Conservation (phyloP, 1,284 basidiomycete species). For the Boletus smithii region DNA sequence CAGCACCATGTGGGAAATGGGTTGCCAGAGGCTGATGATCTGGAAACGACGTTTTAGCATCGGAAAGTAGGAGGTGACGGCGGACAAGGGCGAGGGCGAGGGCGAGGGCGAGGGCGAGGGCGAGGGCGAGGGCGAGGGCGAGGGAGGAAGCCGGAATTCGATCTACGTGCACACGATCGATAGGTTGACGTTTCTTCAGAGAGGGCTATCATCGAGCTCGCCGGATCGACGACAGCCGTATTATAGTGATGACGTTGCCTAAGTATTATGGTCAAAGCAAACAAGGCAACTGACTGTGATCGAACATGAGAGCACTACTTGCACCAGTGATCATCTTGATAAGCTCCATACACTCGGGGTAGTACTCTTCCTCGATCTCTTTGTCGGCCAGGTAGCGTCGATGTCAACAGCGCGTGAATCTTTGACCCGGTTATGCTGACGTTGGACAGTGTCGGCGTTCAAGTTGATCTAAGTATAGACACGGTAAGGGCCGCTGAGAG, state of each 20-base stretch:
- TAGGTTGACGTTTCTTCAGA: slow-evolving; percentile 52
- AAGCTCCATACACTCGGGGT: slow-evolving; percentile 46
- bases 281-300: slow-evolving; percentile 43
- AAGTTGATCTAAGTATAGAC: no score
- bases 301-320: slow-evolving; percentile 43
- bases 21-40: slow-evolving; percentile 55
- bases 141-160: slow-evolving; percentile 48
- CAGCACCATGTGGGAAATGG: slow-evolving; percentile 44
- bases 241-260: slow-evolving; percentile 14
- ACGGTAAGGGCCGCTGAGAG: no score
- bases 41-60: slow-evolving; percentile 46
- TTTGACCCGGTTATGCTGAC: no score
- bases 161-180: slow-evolving; percentile 49
- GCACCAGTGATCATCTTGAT: slow-evolving; percentile 51
- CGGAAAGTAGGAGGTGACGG: slow-evolving; percentile 47
- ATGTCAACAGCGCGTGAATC: no score
- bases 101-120: no score
- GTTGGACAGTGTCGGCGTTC: no score
- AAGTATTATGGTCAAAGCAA: background rate
- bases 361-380: slow-evolving; percentile 43
- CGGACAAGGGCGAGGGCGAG: no score
- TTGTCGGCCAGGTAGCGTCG: slow-evolving; percentile 37
- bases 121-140: no score
- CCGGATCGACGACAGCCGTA: slow-evolving; percentile 44
- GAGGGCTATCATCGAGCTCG: slow-evolving; percentile 37